phyloP scores from a whole-genome alignment of 225 moss, liverwort and hornwort genomes.

The Bryum argenteum region DNA sequence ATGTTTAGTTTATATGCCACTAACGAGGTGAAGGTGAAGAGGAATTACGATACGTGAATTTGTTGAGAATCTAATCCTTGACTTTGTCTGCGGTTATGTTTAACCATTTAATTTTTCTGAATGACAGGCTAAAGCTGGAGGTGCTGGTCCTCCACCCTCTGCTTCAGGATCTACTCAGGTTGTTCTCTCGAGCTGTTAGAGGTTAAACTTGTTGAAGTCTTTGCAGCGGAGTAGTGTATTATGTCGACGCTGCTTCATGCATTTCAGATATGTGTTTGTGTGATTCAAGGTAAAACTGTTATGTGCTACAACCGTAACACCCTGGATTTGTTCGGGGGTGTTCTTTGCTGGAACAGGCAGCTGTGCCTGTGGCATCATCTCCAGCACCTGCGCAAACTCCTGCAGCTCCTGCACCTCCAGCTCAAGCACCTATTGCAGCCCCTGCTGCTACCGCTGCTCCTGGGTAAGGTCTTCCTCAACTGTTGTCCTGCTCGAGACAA shows the following conservation, averaged over 20 bases:
- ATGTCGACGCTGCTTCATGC: background rate
- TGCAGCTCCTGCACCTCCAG: slow-evolving; percentile 22
- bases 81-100: background rate
- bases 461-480: slow-evolving; percentile 14
- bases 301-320: background rate
- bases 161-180: slow-evolving; percentile 60
- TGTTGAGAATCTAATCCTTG: too few species aligned
- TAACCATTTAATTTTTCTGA: background rate
- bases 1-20: background rate
- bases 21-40: background rate
- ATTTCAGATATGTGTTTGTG: background rate
- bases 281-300: background rate
- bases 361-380: slow-evolving; percentile 14
- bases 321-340: slow-evolving; percentile 1
- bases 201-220: background rate
- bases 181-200: slow-evolving; percentile 16
- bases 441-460: slow-evolving; percentile 18
- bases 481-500: background rate
- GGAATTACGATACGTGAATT: background rate
- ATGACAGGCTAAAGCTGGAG: slow-evolving; percentile 32
- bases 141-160: slow-evolving; percentile 44
- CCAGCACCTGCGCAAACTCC: slow-evolving; percentile 24
- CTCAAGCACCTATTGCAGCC: slow-evolving; percentile 19
- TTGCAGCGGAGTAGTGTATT: background rate
- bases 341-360: slow-evolving; percentile 14